Percentiles rank a stretch among this genome's conserved stretches.
These are phyloP conservation scores for Neonectria sp. DNA, from an alignment of 2,329 filamentous ascomycete species.

Conservation along the genomic window DNA sequence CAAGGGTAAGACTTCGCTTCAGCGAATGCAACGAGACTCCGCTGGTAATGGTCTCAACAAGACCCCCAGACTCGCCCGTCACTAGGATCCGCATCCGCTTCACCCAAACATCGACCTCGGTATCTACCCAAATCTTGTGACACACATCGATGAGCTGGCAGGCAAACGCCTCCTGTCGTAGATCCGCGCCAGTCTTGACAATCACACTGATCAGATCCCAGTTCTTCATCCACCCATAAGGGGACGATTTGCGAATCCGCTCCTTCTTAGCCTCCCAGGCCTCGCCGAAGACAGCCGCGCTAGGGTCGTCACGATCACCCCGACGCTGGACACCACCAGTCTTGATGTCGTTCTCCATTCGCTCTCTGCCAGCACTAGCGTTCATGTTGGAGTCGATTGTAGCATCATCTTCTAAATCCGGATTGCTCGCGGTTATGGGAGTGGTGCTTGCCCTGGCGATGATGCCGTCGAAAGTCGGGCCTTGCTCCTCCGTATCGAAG, in stretches of 20 bases:
- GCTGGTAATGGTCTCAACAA: constrained; percentile 91
- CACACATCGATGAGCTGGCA: constrained; percentile 88
- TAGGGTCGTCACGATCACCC: constrained; percentile 87
- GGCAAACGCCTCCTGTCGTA: constrained; percentile 88
- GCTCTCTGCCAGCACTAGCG: constrained; percentile 80
- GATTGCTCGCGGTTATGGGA: constrained; percentile 54
- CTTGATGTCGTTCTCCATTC: constrained; percentile 93
- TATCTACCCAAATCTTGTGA: constrained; percentile 85
- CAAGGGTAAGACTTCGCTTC: constrained; percentile 85
- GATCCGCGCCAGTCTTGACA: constrained; percentile 87
- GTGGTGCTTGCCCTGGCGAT: constrained; percentile 79
- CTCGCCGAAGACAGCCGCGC: constrained; percentile 88
- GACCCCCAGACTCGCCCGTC: constrained; percentile 85
- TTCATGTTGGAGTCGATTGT: constrained; percentile 70
- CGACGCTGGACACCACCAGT: constrained; percentile 86
- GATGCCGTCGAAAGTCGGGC: constrained; percentile 85
- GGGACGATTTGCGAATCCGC: constrained; percentile 85
- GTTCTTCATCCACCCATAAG: constrained; percentile 91
- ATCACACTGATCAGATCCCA: constrained; percentile 92
- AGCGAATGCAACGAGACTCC: constrained; percentile 90
- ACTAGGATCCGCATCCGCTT: constrained; percentile 91
- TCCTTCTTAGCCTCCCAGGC: constrained; percentile 89
- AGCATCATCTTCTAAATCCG: constrained; percentile 71
- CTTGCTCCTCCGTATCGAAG: constrained; percentile 81
- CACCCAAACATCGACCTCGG: constrained; percentile 85